Base-by-base conservation (phyloP, 441 rosid species). In the Pelargonium myrrhifolium region DNA sequence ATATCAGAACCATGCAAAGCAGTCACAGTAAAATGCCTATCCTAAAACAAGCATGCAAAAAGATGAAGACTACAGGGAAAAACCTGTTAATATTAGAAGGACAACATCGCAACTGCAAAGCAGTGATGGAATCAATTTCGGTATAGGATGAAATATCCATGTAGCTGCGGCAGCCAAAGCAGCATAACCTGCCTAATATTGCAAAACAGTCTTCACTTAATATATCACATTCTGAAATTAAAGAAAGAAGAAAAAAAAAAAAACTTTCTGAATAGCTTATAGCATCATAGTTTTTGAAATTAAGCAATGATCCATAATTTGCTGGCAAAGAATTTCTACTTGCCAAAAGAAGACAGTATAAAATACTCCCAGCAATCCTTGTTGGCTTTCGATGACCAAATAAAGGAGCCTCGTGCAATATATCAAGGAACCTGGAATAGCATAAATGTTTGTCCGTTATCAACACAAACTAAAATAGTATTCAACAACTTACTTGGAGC, bases 361-460 rank as follows among this genome's bases (percentile, higher is more conserved):
- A 58, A 77, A 86, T 76, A 65, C 97, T 84, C 62, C 97, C 97
- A 61, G 85, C 47, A 65, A 93, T 72, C 66, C 89, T 84, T 73
- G 88, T 84, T 42, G 91, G 85, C 82, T 90, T 84, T 68, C 96
- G 80, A 74, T 87, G 94, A 71, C 92, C 96, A 9, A 88, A 85
- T 51, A 93, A 74, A 64, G 97, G 96, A 74, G 98, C 96, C 73
- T 92, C 98, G 49, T 90, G 94, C 60, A 93, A 82, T 78, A 93
- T 93, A 78, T 93, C 97, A 51, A 89, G 88, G 73, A 93, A 93
- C 83, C 98, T 90, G 66, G 43, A 69, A 65, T 35, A 60, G 7
- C 66, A 74, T 12, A 64, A 72, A 59, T 12, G 10, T 22, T 11
- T 55, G 21, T 21, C n/a, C 31, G 10, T 22, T 58, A 58, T 58